Percentiles rank a stretch among this genome's conserved stretches.
Evolutionary conservation across 371 early-diverging fungal species (phyloP).

Genomic region (Batkoa obscura): DNA sequence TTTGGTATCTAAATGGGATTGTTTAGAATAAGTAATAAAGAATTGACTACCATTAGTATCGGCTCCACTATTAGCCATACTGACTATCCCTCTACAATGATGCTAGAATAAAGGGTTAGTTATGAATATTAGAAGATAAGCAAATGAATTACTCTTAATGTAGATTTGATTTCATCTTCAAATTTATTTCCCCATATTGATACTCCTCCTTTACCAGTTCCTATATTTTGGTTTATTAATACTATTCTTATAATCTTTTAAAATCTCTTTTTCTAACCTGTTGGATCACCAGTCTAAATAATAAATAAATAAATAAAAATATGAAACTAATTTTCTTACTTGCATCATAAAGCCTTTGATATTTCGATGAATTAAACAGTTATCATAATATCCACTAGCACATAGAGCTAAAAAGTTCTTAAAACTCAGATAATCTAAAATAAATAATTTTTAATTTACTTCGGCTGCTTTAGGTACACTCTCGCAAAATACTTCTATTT

Average conservation of each 20-base stretch:
- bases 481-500: conserved; percentile 65
- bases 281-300: conserved; percentile 7
- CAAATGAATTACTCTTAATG: neutral
- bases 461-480: conserved; percentile 68
- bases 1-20: conserved; percentile 71
- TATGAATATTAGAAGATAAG: neutral
- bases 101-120: neutral
- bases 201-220: neutral
- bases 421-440: neutral
- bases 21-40: conserved; percentile 73
- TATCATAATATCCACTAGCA: conserved; percentile 82
- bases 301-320: neutral
- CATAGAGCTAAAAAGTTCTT: conserved; percentile 91
- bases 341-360: conserved; percentile 84
- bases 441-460: conserved; percentile 17
- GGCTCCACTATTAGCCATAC: conserved; percentile 91
- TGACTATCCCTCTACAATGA: conserved; percentile 50
- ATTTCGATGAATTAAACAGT: conserved; percentile 65
- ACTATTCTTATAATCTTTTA: neutral
- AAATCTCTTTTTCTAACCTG: neutral
- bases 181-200: neutral
- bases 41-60: conserved; percentile 84
- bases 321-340: conserved; percentile 14
- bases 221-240: neutral
- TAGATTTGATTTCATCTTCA: neutral